phyloP scores from a whole-genome alignment of 31 red algal species.

The Endocladia muricata region DNA sequence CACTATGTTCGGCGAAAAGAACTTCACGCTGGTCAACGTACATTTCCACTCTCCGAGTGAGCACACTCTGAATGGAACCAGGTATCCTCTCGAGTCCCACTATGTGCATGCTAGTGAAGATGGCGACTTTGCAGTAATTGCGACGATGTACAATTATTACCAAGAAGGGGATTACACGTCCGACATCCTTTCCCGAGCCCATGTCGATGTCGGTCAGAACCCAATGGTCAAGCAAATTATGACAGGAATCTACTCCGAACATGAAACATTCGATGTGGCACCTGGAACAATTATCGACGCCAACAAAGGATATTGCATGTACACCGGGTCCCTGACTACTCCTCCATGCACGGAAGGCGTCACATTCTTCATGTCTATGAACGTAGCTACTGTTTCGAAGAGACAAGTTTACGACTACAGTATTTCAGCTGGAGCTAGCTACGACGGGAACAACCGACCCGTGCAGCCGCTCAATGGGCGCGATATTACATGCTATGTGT shows the following conservation, averaged over 20 bases:
- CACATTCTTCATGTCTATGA: slow-evolving; percentile 58
- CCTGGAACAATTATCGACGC: slow-evolving; percentile 15
- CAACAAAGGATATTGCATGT: slow-evolving; percentile 55
- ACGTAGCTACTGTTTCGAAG: slow-evolving; percentile 29
- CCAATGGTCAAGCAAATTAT: slow-evolving; percentile 7
- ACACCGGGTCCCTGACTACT: slow-evolving; percentile 61
- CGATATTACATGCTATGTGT: slow-evolving; percentile 57
- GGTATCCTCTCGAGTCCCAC: slow-evolving; percentile 49
- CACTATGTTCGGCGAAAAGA: slow-evolving; percentile 10
- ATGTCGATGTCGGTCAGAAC: slow-evolving; percentile 21
- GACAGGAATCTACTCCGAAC: slow-evolving; percentile 15
- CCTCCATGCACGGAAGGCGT: slow-evolving; percentile 76
- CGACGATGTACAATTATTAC: slow-evolving; percentile 47
- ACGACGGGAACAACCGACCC: slow-evolving; percentile 67
- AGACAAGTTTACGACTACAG: slow-evolving; percentile 45
- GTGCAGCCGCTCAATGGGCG: slow-evolving; percentile 66
- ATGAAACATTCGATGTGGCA: not conserved
- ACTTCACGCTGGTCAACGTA: slow-evolving; percentile 32
- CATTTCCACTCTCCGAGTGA: slow-evolving; percentile 65
- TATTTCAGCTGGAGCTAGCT: slow-evolving; percentile 9
- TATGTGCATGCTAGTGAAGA: slow-evolving; percentile 53
- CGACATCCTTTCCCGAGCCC: not conserved
- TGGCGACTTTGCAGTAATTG: slow-evolving; percentile 55
- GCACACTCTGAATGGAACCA: slow-evolving; percentile 29
- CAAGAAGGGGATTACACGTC: not conserved